phyloP scores from a whole-genome alignment of 2,329 filamentous ascomycete genomes.

The Fusarium newnesense region DNA sequence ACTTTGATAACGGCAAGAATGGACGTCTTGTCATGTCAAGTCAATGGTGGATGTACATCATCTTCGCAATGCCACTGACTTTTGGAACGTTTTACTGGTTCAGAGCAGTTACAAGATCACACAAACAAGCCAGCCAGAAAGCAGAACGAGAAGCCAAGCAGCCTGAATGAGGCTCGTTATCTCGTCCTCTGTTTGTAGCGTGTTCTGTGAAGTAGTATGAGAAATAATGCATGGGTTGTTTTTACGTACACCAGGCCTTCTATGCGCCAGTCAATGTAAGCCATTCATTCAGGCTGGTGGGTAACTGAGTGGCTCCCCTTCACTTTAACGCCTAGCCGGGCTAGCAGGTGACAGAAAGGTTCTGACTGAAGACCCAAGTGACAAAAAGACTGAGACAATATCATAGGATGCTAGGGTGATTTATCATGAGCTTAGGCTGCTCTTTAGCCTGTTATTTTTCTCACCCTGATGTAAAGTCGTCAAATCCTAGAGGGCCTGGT shows the following conservation, averaged over 20 bases:
- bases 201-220: accelerated
- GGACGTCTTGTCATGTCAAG: background rate
- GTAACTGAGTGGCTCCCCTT: background rate
- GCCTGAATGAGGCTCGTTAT: background rate
- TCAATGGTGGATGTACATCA: background rate
- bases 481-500: background rate
- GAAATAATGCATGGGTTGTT: background rate
- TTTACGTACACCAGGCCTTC: background rate
- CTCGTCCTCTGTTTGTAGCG: accelerated
- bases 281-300: background rate
- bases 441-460: too few relatives aligned
- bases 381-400: too few relatives aligned
- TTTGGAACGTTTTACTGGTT: background rate
- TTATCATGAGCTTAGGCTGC: too few relatives aligned
- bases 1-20: background rate
- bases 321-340: background rate
- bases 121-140: background rate
- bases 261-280: background rate
- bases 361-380: too few relatives aligned
- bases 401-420: too few relatives aligned
- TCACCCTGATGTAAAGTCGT: too few relatives aligned
- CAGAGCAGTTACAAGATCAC: background rate
- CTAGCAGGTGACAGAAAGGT: too few relatives aligned
- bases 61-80: background rate
- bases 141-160: background rate